Evolutionary conservation across 768 basidiomycete species (phyloP).

Genomic region (Suillus tomentosus): DNA sequence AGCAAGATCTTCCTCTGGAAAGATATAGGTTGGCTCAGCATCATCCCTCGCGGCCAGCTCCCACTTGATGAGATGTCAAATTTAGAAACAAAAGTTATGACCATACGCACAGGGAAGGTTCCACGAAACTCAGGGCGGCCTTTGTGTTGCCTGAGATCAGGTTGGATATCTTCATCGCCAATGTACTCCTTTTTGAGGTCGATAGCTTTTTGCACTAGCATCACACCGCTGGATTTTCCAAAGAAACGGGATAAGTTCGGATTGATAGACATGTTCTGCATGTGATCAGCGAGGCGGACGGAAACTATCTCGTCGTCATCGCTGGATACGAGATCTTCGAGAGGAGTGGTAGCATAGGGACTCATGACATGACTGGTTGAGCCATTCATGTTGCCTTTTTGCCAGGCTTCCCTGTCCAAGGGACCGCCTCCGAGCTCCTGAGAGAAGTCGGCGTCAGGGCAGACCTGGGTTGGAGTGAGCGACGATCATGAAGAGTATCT

Average conservation of each 20-base stretch:
- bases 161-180: conserved; percentile 34
- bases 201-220: conserved; percentile 48
- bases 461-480: conserved; percentile 46
- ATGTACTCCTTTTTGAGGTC: conserved; percentile 60
- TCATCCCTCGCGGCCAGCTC: conserved; percentile 25
- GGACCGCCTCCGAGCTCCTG: conserved; percentile 51
- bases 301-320: conserved; percentile 31
- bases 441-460: conserved; percentile 63
- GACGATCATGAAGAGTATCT: conserved; percentile 11
- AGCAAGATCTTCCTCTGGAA: conserved; percentile 56
- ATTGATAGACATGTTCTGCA: conserved; percentile 25
- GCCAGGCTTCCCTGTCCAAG: conserved; percentile 43
- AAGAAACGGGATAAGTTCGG: conserved; percentile 31
- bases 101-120: conserved; percentile 31
- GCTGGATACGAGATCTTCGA: conserved; percentile 28
- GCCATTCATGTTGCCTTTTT: conserved; percentile 18
- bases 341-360: conserved; percentile 7
- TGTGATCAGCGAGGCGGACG: conserved; percentile 24
- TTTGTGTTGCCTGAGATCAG: conserved; percentile 12
- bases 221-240: conserved; percentile 45
- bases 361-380: conserved; percentile 19
- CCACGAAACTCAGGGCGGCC: conserved; percentile 24
- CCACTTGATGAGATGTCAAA: conserved; percentile 24
- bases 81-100: conserved; percentile 1
- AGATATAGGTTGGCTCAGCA: conserved; percentile 36